Evolutionary conservation across 306 rosid genomes (phyloP).

Genomic region (Vigna radiata): DNA sequence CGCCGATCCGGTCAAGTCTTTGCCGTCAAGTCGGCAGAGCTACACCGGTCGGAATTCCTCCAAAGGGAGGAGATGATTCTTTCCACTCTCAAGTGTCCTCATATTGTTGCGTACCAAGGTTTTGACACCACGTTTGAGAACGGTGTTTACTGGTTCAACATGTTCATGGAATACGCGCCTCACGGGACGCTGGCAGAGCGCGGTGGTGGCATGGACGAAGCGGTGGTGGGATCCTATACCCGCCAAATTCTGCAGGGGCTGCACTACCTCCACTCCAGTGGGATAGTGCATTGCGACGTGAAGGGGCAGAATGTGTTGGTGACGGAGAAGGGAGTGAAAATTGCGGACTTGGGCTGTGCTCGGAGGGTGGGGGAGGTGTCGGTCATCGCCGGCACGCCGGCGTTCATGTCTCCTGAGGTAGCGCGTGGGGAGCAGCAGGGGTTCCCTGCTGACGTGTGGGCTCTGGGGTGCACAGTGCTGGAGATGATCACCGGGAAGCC

Average conservation of each 20-base stretch:
- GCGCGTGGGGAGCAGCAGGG: conserved; percentile 91
- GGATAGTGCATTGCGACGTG: conserved; percentile 90
- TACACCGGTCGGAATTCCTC: conserved; percentile 59
- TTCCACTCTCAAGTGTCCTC: conserved; percentile 56
- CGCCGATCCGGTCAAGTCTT: conserved; percentile 46
- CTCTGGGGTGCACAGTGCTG: conserved; percentile 78
- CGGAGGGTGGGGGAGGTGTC: conserved; percentile 39
- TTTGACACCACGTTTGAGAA: conserved; percentile 64
- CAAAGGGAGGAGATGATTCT: conserved; percentile 65
- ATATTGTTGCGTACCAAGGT: conserved; percentile 66
- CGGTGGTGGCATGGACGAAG: conserved; percentile 58
- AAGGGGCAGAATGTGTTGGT: conserved; percentile 75
- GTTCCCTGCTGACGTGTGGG: conserved; percentile 87
- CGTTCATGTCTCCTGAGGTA: conserved; percentile 94
- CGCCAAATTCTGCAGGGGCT: conserved; percentile 70
- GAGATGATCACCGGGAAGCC: conserved; percentile 83
- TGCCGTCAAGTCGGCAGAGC: conserved; percentile 72
- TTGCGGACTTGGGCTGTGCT: conserved; percentile 91
- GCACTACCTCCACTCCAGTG: conserved; percentile 64
- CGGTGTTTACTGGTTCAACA: conserved; percentile 60
- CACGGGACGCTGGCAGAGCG: conserved; percentile 61
- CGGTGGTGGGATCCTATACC: conserved; percentile 46
- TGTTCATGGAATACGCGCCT: conserved; percentile 78
- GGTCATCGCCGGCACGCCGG: conserved; percentile 72
- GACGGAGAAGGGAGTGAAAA: conserved; percentile 60